Percentiles rank a stretch among this genome's conserved stretches.
Conservation (phyloP, 345 rosid genomes). For the Aquilaria malaccensis region DNA sequence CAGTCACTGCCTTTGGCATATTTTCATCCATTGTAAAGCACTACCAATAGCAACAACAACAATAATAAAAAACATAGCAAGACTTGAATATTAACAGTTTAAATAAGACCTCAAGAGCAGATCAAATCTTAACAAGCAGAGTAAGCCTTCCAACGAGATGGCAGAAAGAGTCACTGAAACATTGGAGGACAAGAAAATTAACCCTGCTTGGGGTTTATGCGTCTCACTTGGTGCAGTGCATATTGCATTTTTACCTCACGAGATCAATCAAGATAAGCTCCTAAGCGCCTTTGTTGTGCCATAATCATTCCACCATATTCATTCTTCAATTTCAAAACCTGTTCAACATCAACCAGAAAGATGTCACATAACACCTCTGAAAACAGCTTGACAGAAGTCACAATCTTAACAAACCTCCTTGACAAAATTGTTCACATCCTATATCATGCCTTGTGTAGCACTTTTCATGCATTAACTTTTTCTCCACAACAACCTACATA, state of each 20-base stretch:
- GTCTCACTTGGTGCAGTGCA: neutral
- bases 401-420: slow-evolving; percentile 43
- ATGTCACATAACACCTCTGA: neutral
- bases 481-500: slow-evolving; percentile 81
- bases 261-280: slow-evolving; percentile 92
- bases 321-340: slow-evolving; percentile 91
- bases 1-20: slow-evolving; percentile 74
- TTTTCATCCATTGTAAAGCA: slow-evolving; percentile 89
- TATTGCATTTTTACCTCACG: slow-evolving; percentile 55
- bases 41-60: slow-evolving; percentile 17
- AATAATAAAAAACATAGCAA: neutral
- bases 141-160: neutral
- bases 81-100: slow-evolving; percentile 4
- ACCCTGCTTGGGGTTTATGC: no score
- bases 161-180: neutral
- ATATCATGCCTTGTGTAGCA: slow-evolving; percentile 66
- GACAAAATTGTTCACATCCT: slow-evolving; percentile 68
- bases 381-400: neutral
- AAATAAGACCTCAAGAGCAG: neutral
- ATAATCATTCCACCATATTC: slow-evolving; percentile 64
- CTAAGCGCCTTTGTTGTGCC: slow-evolving; percentile 56
- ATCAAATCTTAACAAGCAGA: neutral
- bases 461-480: slow-evolving; percentile 68
- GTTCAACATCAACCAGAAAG: slow-evolving; percentile 13
- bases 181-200: neutral